These are phyloP conservation scores for Erigeron canadensis DNA, from an alignment of 129 eudicot species.

Conservation along the genomic window DNA sequence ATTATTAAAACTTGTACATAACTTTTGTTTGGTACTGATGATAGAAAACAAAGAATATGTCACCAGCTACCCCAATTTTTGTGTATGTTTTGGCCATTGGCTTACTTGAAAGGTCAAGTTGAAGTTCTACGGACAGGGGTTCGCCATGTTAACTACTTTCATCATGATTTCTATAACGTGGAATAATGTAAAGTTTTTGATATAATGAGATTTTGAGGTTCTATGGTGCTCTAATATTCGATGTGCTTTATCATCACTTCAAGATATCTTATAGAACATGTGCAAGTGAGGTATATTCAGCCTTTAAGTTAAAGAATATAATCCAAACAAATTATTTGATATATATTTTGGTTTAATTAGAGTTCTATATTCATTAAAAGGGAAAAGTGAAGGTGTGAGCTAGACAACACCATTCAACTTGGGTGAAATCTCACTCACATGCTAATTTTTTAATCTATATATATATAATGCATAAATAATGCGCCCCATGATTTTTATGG, in stretches of 20 bases:
- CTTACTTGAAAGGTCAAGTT: conserved; percentile 30
- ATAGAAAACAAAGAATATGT: neutral
- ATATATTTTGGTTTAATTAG: too few species aligned
- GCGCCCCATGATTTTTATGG: too few species aligned
- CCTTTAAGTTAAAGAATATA: too few species aligned
- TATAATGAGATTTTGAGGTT: neutral
- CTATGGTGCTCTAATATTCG: neutral
- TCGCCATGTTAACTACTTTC: conserved; percentile 10
- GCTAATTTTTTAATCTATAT: too few species aligned
- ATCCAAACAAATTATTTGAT: too few species aligned
- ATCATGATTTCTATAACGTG: conserved; percentile 17
- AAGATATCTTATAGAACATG: too few species aligned
- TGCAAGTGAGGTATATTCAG: too few species aligned
- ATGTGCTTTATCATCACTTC: neutral
- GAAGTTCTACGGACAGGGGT: conserved; percentile 29
- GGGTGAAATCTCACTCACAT: too few species aligned
- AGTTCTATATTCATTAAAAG: too few species aligned
- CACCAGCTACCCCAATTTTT: neutral
- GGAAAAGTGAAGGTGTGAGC: too few species aligned
- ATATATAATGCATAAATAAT: too few species aligned
- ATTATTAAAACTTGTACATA: conserved; percentile 22
- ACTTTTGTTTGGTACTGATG: neutral
- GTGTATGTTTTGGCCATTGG: conserved; percentile 12
- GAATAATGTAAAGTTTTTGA: neutral
- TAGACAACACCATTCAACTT: too few species aligned